Conservation (phyloP, 1,284 basidiomycete genomes). For the Hymenochaete sp. region DNA sequence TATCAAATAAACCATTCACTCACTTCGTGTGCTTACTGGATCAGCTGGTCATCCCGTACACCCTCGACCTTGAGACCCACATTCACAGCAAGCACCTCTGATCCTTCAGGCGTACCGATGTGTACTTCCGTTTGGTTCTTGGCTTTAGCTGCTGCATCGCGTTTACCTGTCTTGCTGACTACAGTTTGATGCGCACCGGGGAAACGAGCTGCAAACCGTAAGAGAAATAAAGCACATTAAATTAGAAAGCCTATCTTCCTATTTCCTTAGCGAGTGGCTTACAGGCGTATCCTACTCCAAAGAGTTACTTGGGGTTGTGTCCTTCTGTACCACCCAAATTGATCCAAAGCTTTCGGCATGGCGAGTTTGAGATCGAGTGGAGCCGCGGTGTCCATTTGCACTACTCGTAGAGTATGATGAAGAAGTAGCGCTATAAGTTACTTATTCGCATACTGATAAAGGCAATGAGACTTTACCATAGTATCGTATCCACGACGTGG, state of each 20-base stretch:
- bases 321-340: constrained; percentile 46
- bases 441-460: too few species aligned
- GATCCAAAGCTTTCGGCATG: constrained; percentile 45
- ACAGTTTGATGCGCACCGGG: constrained; percentile 55
- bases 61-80: constrained; percentile 62
- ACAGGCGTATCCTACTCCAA: constrained; percentile 54
- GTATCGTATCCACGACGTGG: too few species aligned
- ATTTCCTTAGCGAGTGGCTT: too few species aligned
- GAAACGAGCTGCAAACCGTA: constrained; percentile 71
- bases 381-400: constrained; percentile 38
- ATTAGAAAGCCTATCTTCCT: too few species aligned
- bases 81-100: constrained; percentile 52
- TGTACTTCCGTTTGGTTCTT: constrained; percentile 51
- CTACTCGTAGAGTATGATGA: too few species aligned
- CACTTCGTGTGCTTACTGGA: constrained; percentile 63
- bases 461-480: too few species aligned
- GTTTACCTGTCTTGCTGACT: constrained; percentile 45
- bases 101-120: constrained; percentile 47
- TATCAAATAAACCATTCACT: constrained; percentile 2
- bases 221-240: too few species aligned
- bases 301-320: constrained; percentile 55
- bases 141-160: constrained; percentile 46
- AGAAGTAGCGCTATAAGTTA: too few species aligned
- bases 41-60: constrained; percentile 52
- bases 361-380: constrained; percentile 39